phyloP scores from a whole-genome alignment of 2,329 filamentous ascomycete species.

The Rhynchosporium secalis region DNA sequence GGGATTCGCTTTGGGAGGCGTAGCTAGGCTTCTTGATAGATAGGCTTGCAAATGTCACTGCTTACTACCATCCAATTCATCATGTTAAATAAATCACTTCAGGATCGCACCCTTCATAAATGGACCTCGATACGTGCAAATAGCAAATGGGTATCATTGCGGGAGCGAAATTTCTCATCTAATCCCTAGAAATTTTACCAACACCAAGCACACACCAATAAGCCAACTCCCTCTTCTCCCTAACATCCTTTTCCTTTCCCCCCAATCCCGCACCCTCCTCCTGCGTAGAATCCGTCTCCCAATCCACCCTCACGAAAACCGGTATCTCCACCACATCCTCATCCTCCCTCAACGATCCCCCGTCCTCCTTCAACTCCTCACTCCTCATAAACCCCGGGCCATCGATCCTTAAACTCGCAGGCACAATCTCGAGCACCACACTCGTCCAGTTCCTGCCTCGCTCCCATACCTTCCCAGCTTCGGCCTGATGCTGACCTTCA shows the following conservation, averaged over 20 bases:
- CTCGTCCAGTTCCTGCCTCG: conserved; percentile 91
- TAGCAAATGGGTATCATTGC: conserved; percentile 38
- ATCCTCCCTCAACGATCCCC: conserved; percentile 54
- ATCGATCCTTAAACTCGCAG: conserved; percentile 44
- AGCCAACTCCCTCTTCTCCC: conserved; percentile 82
- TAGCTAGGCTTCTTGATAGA: conserved; percentile 32
- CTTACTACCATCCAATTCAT: conserved; percentile 25
- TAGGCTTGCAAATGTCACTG: conserved; percentile 32
- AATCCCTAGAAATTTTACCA: conserved; percentile 68
- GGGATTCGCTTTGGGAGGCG: conserved; percentile 29
- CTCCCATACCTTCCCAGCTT: conserved; percentile 96
- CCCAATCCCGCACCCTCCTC: conserved; percentile 50
- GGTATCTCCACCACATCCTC: conserved; percentile 79
- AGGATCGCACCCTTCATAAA: neutral
- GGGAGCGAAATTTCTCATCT: conserved; percentile 19
- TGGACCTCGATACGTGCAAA: conserved; percentile 16
- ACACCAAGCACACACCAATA: conserved; percentile 95
- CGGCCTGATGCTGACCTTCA: conserved; percentile 56
- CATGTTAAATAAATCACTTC: conserved; percentile 6
- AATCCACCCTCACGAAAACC: conserved; percentile 89
- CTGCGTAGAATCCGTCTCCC: conserved; percentile 68
- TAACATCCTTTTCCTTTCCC: conserved; percentile 57
- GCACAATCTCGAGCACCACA: conserved; percentile 86
- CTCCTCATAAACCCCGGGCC: conserved; percentile 34
- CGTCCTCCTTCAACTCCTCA: conserved; percentile 43